Evolutionary conservation across 2,329 filamentous ascomycete species (phyloP), one percentile per base, ranked within the genome.

Genomic region (Fusarium hostae): DNA sequence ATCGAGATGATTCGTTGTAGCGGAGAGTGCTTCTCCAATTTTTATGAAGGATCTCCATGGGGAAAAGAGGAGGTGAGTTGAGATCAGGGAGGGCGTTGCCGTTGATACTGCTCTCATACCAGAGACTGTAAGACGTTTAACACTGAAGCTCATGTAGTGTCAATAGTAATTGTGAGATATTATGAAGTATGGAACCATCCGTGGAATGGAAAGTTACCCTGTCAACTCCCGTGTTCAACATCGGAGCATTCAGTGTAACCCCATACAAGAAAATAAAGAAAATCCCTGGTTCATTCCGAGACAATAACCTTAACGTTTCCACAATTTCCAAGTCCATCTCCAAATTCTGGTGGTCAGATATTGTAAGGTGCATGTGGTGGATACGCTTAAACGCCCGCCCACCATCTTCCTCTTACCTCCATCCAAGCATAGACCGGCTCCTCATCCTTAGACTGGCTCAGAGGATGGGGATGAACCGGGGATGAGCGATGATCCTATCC

Each of bases 401-500:
- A 22, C 28, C 28, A 32, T 40, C 45, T 16, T 6, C 26, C n/a
- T 16, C 15, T 34, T 47, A 41, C 58, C 41, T 40, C 39, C 20
- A 13, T 48, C 15, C 34, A 35, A 35, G 34, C 34, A 15, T 35
- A 35, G 34, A 35, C 34, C 34, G 34, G 34, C 34, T 35, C 34
- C 55, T 39, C n/a, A 9, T 22, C 32, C 26, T 32, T 16, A 24
- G 47, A 50, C 47, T 34, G 18, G 48, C 48, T 52, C 32, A 57
- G n/a, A 62, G n/a, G 20, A 43, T 45, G 65, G 57, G 48, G 65
- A 63, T 63, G 64, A 26, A 16, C 48, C 63, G 56, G 56, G 56
- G 47, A 68, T 68, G 48, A 61, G 40, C 56, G 65, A 48, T 44
- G 65, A 68, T 68, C 65, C 18, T 67, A 35, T 32, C 64, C 55